Evolutionary conservation across 768 basidiomycete species (phyloP), one percentile per base, ranked within the genome.

Genomic region (Suillus subluteus): DNA sequence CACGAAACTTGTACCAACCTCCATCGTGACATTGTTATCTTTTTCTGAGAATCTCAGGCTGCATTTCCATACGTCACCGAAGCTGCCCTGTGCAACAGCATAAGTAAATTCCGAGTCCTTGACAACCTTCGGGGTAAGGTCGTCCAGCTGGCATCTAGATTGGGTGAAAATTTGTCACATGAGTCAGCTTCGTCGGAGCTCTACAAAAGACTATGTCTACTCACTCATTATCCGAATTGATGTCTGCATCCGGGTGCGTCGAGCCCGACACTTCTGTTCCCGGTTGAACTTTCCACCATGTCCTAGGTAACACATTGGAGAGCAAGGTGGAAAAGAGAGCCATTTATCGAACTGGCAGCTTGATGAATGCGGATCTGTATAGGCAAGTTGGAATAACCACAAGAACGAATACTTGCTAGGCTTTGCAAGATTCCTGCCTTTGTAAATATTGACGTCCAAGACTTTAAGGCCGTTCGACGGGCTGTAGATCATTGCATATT

Each of bases 61-160:
- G 13, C 71, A 72, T 65, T 70, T 74, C 73, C 70, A 72, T 38
- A 74, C 66, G 32, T 75, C 70, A 5, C 74, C 65, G 26, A 66
- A 74, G 18, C 74, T 72, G 9, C 71, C 70, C 18, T 73, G 68
- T 1, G 73, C 69, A 1, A 66, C 72, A 2, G 73, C 74, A 67
- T 74, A 76, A 23, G 66, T 68, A 23, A 64, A 30, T 15, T 68
- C 32, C 32, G 32, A 32, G 32, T 32, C 65, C 43, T 62, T 68
- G 32, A 66, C 58, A 6, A 74, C 38, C 11, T 65, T 62, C n/a
- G 65, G 64, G 0, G 70, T 68, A 21, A 74, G 21, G 37, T 74
- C 65, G 58, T 64, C 63, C 12, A 56, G 63, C 35, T 35, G 35
- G 65, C 32, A 37, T 38, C 56, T 58, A 15, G 6, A 55, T 54